These are phyloP conservation scores for Stemphylium lycopersici DNA, from an alignment of 2,329 filamentous ascomycete genomes.

Conservation along the genomic window DNA sequence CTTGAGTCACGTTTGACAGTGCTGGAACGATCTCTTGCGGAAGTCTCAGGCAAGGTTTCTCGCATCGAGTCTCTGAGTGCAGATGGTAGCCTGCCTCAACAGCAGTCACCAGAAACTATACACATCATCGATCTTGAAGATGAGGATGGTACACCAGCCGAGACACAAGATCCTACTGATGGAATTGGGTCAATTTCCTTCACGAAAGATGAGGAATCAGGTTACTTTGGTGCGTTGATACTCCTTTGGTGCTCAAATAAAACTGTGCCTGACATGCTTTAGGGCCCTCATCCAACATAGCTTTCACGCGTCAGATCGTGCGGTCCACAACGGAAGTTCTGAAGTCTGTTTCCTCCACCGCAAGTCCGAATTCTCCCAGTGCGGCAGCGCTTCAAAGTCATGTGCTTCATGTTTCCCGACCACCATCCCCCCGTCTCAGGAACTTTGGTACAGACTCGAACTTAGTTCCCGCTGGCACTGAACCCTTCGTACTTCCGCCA, in stretches of 20 bases:
- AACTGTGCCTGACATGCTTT: conserved; percentile 8
- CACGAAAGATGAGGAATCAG: conserved; percentile 46
- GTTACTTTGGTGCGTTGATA: conserved; percentile 41
- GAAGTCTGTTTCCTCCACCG: conserved; percentile 1
- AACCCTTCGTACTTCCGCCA: conserved; percentile 43
- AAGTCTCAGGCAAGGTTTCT: conserved; percentile 4
- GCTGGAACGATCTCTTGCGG: conserved; percentile 6
- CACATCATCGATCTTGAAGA: conserved; percentile 27
- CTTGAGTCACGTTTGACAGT: conserved; percentile 8
- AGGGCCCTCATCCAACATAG: conserved; percentile 53
- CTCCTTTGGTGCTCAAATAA: conserved; percentile 7
- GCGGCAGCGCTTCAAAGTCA: conserved; percentile 19
- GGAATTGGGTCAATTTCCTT: conserved; percentile 48
- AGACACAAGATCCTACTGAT: conserved; percentile 28
- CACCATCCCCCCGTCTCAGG: conserved; percentile 18
- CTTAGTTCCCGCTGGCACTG: conserved; percentile 17
- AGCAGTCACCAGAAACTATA: background rate
- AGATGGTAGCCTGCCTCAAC: background rate
- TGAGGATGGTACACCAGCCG: too few relatives aligned
- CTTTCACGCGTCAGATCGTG: conserved; percentile 49
- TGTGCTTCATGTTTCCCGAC: conserved; percentile 26
- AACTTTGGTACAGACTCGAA: background rate
- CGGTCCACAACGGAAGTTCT: conserved; percentile 28
- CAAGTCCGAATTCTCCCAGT: conserved; percentile 7
- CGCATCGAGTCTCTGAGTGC: conserved; percentile 2